Evolutionary conservation across 2,329 filamentous ascomycete species (phyloP).

Genomic region (Juglanconis oblonga): DNA sequence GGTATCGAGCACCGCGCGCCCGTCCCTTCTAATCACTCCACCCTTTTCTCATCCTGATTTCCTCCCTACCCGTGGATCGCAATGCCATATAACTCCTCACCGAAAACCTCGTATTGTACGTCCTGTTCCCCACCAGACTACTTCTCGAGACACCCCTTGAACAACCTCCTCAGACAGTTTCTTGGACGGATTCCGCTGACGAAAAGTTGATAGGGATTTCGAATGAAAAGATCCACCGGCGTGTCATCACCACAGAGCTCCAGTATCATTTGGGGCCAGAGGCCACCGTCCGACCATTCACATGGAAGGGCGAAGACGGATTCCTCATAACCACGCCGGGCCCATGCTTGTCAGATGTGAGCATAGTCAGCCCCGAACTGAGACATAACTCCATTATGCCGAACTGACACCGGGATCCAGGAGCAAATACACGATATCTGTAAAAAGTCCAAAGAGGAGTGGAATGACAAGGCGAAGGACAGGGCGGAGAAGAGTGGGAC

Average conservation of each 20-base stretch:
- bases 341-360: conserved; percentile 57
- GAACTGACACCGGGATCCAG: conserved; percentile 33
- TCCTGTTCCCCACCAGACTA: no score
- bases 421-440: conserved; percentile 64
- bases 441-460: conserved; percentile 55
- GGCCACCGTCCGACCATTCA: conserved; percentile 55
- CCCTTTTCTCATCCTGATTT: not conserved
- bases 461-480: conserved; percentile 54
- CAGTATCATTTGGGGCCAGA: conserved; percentile 58
- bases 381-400: conserved; percentile 11
- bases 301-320: conserved; percentile 59
- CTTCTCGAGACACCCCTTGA: no score
- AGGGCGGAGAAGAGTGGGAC: conserved; percentile 37
- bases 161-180: no score
- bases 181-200: no score
- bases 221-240: conserved; percentile 57
- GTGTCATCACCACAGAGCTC: conserved; percentile 56
- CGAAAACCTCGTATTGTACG: conserved; percentile 54
- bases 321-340: conserved; percentile 59
- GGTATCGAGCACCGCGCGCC: not conserved
- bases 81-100: conserved; percentile 27
- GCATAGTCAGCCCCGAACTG: conserved; percentile 23
- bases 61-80: not conserved
- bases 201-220: conserved; percentile 39
- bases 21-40: not conserved